Evolutionary conservation across 805 yeast species (phyloP), one percentile per base, ranked within the genome.

Genomic region (Metschnikowia santaceciliae): DNA sequence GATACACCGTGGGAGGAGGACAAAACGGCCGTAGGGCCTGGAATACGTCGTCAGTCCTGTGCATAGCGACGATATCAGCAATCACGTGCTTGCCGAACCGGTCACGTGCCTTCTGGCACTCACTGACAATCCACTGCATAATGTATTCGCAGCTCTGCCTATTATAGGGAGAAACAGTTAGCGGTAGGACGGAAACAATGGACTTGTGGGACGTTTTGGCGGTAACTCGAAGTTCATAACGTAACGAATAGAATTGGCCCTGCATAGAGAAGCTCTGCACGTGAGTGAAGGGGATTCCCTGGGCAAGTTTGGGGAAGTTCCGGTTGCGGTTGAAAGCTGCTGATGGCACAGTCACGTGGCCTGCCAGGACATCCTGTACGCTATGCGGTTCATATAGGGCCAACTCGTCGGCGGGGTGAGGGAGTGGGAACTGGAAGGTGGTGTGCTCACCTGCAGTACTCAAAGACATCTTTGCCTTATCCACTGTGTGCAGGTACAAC

Each of bases 161-260:
- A 56, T 80, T 76, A 68, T 76, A 81, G 1, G 84, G 83, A 26
- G 83, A 70, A 0, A 84, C 71, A 0, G 78, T 78, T 4, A 84
- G 65, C 1, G 85, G 86, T 20, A 81, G 72, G 14, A 68, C 62
- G 10, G 79, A 61, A 41, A 74, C 78, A 37, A 82, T 66, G 51
- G 79, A 80, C 55, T 79, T 80, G 37, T 74, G 78, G 15, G 65
- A 63, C 20, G 80, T 60, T 52, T 79, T 80, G 41, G 80, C 71
- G 50, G 79, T 81, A 20, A 83, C 52, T 0, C 73, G 62, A 3
- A 80, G 57, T 53, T 79, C 82, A 61, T 81, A 84, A 23, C 80
- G 69, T 7, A 82, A 62, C 23, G 81, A 72, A 57, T 74, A 83
- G 20, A 81, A 67, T 42, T 70, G 71, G 0, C 86, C 84, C 13